phyloP scores from a whole-genome alignment of 2,329 filamentous ascomycete genomes.

The Hypoxylon sp. region DNA sequence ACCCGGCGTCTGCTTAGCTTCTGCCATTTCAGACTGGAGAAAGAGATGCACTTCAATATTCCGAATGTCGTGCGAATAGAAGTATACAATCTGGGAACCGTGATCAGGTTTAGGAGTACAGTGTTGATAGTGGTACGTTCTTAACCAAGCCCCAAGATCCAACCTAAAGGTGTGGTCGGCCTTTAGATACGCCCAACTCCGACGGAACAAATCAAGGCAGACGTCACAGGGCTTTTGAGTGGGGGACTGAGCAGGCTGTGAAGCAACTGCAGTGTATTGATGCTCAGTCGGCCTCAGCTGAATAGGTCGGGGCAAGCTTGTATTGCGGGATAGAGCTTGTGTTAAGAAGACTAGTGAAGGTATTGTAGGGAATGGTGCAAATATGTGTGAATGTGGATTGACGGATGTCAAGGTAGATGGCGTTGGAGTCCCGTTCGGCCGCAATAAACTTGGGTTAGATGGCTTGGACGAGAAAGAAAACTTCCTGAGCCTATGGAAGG shows the following conservation, averaged over 20 bases:
- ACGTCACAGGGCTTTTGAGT: not conserved
- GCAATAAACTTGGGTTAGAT: constrained; percentile 1
- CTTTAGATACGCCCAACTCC: not conserved
- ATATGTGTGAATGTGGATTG: constrained; percentile 5
- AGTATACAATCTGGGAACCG: not conserved
- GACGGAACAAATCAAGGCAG: constrained; percentile 2
- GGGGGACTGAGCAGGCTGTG: not conserved
- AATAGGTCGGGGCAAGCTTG: not conserved
- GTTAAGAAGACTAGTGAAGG: not conserved
- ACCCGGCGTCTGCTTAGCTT: not conserved
- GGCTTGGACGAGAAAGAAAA: not conserved
- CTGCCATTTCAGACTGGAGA: constrained; percentile 6
- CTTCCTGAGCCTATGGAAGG: not conserved
- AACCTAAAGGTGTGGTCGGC: not conserved
- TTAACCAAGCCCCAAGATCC: not conserved
- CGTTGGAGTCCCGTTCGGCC: not conserved
- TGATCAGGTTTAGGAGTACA: not conserved
- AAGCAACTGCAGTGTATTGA: not conserved
- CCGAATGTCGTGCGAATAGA: no score
- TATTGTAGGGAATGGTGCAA: not conserved
- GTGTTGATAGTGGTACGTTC: no score
- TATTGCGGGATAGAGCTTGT: not conserved
- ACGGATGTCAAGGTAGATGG: not conserved
- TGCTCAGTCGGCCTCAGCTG: not conserved
- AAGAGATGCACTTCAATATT: not conserved